These are phyloP conservation scores for Mycena galopus DNA, from an alignment of 768 basidiomycete genomes.

Conservation along the genomic window DNA sequence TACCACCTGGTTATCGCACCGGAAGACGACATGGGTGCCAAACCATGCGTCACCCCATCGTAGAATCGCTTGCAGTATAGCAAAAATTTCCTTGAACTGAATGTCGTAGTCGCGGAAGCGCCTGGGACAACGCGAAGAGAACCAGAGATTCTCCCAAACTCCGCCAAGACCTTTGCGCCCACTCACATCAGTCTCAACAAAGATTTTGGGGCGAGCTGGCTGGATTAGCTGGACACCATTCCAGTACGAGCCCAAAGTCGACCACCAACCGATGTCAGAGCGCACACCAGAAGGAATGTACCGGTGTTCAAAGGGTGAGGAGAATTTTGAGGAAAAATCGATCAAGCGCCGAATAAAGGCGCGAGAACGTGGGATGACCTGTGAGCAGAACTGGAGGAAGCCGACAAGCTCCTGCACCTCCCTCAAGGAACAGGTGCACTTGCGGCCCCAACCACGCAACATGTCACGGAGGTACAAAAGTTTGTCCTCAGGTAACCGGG, in stretches of 20 bases:
- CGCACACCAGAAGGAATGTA: conserved; percentile 40
- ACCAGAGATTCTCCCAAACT: conserved; percentile 39
- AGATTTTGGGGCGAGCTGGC: conserved; percentile 18
- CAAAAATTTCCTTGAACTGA: conserved; percentile 50
- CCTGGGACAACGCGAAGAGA: conserved; percentile 40
- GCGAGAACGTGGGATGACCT: conserved; percentile 48
- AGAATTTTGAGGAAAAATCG: conserved; percentile 46
- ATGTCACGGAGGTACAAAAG: conserved; percentile 41
- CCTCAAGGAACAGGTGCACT: conserved; percentile 29
- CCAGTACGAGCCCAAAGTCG: conserved; percentile 47
- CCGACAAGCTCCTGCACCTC: conserved; percentile 44
- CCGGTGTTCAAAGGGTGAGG: conserved; percentile 35
- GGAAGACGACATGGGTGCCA: conserved; percentile 45
- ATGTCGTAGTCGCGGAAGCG: conserved; percentile 43
- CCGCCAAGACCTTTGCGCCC: conserved; percentile 30
- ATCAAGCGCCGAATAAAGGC: conserved; percentile 46
- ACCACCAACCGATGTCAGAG: conserved; percentile 36
- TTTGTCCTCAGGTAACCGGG: conserved; percentile 48
- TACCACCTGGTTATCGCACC: conserved; percentile 46
- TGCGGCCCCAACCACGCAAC: conserved; percentile 37
- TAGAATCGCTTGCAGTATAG: conserved; percentile 47
- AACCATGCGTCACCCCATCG: conserved; percentile 44
- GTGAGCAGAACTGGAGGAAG: conserved; percentile 49
- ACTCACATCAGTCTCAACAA: conserved; percentile 49
- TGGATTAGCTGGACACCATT: conserved; percentile 43